Evolutionary conservation across 2,329 filamentous ascomycete species (phyloP), one percentile per base, ranked within the genome.

Genomic region (Ophiostoma triangulosporum): DNA sequence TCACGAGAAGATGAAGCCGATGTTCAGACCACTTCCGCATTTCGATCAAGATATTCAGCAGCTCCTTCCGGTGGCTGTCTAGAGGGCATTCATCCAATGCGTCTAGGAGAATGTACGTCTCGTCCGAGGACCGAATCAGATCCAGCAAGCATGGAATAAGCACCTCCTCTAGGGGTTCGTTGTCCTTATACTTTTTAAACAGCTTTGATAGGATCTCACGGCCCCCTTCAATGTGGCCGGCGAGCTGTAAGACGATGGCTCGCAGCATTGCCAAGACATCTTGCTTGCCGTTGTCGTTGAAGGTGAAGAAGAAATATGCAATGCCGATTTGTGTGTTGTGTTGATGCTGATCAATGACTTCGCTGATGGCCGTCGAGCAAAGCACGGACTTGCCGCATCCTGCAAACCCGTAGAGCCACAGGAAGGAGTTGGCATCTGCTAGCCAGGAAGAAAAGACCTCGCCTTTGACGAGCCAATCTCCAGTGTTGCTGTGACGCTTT

Each of bases 361-460:
- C 54, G 38, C 67, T 64, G 38, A 70, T 66, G 8, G 64, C 60
- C 1, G 66, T 69, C 8, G 63, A 69, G 45, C 62, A 66, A 9
- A 71, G 57, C 0, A 71, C 63, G 0, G 67, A 68, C 56, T 71
- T 71, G 11, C 69, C 69, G 51, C 65, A 68, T 1, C 68, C 69
- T 17, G 69, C 64, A 54, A 65, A 65, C 12, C 69, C 68, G 50
- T 63, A 61, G 1, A 72, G 56, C 69, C 69, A 72, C 1, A 70
- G 54, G 17, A 71, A 66, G 3, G 68, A 68, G 11, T 58, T 58
- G 0, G 56, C 54, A 0, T 52, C 54, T 2, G 36, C 15, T 3
- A 66, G 55, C 66, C 67, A 70, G 0, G 54, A 24, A 17, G 51
- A 56, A 36, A 64, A 69, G 0, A n/a, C 3, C n/a, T 40, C 3